Conservation (phyloP, 768 basidiomycete genomes). For the Tylopilus rubrobrunneus region DNA sequence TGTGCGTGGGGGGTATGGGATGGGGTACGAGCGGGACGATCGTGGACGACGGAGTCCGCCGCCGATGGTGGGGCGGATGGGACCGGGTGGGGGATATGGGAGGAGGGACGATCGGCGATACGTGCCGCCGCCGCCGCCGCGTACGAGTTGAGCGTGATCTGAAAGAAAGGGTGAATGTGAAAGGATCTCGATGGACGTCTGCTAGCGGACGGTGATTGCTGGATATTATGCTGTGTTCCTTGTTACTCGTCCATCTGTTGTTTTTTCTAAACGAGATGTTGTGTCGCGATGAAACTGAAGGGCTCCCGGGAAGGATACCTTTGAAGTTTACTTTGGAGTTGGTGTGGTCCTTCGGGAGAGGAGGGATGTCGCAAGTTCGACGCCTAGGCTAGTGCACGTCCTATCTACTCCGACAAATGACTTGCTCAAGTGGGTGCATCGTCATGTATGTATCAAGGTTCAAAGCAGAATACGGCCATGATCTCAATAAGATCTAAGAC, state of each 20-base stretch:
- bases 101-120: slow-evolving; percentile 38
- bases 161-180: neutral
- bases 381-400: too few relatives aligned
- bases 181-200: neutral
- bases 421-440: too few relatives aligned
- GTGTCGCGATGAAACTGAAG: too few relatives aligned
- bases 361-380: too few relatives aligned
- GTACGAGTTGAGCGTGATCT: slow-evolving; percentile 6
- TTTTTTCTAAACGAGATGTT: too few relatives aligned
- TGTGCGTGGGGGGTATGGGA: slow-evolving; percentile 26
- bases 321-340: too few relatives aligned
- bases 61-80: slow-evolving; percentile 22
- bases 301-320: too few relatives aligned
- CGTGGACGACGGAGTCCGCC: slow-evolving; percentile 27
- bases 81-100: slow-evolving; percentile 18
- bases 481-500: too few relatives aligned
- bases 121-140: slow-evolving; percentile 21
- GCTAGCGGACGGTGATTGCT: neutral
- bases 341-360: too few relatives aligned
- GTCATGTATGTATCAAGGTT: too few relatives aligned
- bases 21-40: slow-evolving; percentile 35
- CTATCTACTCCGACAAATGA: too few relatives aligned
- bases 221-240: neutral
- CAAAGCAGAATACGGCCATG: too few relatives aligned
- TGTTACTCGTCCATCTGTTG: neutral